Evolutionary conservation across 441 rosid species (phyloP).

Genomic region (Syzygium malaccense): DNA sequence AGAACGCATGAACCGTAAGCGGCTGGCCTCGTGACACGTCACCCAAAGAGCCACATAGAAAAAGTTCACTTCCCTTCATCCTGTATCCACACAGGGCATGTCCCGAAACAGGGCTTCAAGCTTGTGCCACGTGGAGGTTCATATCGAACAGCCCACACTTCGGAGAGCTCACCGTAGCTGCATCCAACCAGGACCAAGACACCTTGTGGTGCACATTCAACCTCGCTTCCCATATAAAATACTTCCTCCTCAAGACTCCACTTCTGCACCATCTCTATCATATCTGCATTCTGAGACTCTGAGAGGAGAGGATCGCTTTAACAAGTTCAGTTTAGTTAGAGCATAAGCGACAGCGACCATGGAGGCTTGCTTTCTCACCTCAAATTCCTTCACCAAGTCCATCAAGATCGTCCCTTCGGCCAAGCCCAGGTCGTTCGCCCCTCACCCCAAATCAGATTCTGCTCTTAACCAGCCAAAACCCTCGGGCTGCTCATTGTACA

Average conservation of each 20-base stretch:
- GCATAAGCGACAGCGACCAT: constrained; percentile 12
- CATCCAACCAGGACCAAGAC: constrained; percentile 11
- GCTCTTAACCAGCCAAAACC: constrained; percentile 24
- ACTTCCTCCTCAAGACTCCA: not conserved
- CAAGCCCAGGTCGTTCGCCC: constrained; percentile 29
- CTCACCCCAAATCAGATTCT: constrained; percentile 25
- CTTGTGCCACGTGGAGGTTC: constrained; percentile 21
- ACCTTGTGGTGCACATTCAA: constrained; percentile 36
- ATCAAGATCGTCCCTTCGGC: constrained; percentile 31
- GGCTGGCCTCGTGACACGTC: constrained; percentile 38
- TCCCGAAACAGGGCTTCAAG: not conserved
- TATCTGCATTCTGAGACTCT: not conserved
- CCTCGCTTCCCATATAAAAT: constrained; percentile 12
- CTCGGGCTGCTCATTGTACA: constrained; percentile 22
- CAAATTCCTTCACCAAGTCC: constrained; percentile 46
- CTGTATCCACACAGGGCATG: not conserved
- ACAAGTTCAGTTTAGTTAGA: not conserved
- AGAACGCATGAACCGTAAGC: too few species aligned
- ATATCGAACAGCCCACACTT: constrained; percentile 36
- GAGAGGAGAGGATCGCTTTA: not conserved
- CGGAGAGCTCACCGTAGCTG: not conserved
- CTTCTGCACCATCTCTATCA: not conserved
- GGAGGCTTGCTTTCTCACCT: constrained; percentile 76
- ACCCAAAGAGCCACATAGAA: constrained; percentile 6
- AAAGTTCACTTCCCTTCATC: not conserved